Conservation (phyloP, 805 yeast species). For the Kurtzmaniella cleridarum region DNA sequence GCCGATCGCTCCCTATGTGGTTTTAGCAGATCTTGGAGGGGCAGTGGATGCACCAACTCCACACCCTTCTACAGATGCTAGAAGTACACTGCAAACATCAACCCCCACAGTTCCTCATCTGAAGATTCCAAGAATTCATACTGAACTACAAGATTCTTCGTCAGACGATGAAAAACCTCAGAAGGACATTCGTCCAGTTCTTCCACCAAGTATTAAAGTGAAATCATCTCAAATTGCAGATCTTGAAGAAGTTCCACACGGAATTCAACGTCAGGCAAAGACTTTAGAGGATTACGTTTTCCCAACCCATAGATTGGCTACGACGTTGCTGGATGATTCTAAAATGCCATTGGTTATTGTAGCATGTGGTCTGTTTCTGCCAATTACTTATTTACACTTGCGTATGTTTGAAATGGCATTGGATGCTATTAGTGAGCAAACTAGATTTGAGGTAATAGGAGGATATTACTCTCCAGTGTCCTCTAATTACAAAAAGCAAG, state of each 20-base stretch:
- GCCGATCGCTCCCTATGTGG: conserved; percentile 77
- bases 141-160: conserved; percentile 45
- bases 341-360: conserved; percentile 90
- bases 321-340: conserved; percentile 60
- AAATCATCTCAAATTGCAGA: conserved; percentile 74
- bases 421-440: conserved; percentile 86
- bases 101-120: conserved; percentile 19
- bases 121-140: conserved; percentile 50
- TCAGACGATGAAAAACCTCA: conserved; percentile 36
- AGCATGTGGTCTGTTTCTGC: conserved; percentile 96
- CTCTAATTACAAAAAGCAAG: conserved; percentile 89
- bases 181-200: conserved; percentile 8
- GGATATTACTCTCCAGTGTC: conserved; percentile 95
- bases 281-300: conserved; percentile 63
- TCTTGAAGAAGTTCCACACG: conserved; percentile 94
- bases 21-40: conserved; percentile 66
- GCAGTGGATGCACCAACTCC: conserved; percentile 72
- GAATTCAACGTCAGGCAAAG: conserved; percentile 83
- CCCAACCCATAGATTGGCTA: conserved; percentile 82
- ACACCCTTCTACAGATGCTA: conserved; percentile 30
- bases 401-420: conserved; percentile 99
- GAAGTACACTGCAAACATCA: conserved; percentile 1
- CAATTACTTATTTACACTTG: conserved; percentile 88
- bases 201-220: conserved; percentile 42
- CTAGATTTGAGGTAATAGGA: conserved; percentile 91